Conservation (phyloP, 129 eudicot species). For the Escallonia herrerae region DNA sequence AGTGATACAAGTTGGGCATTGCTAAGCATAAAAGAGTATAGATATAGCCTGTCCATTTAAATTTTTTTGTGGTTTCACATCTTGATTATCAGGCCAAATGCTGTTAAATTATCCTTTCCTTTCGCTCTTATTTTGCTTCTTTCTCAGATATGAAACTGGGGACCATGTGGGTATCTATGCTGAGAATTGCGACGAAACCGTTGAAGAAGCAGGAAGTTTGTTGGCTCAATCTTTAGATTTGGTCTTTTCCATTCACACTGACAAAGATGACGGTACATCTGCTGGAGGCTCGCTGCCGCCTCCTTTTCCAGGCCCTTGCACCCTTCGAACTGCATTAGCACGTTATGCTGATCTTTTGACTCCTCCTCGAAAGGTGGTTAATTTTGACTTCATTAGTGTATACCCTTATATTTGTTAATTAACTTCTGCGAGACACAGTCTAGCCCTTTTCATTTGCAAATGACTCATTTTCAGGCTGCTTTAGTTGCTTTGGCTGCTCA, state of each 20-base stretch:
- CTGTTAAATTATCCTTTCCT: not conserved
- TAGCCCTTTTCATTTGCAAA: not conserved
- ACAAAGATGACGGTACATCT: conserved; percentile 63
- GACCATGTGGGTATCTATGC: conserved; percentile 80
- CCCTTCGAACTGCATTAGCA: conserved; percentile 54
- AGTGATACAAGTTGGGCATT: too few relatives aligned
- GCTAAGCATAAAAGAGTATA: too few relatives aligned
- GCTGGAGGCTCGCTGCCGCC: conserved; percentile 68
- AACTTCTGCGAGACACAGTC: not conserved
- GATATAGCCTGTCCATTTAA: too few relatives aligned
- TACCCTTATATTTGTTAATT: not conserved
- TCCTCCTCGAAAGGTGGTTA: conserved; percentile 66
- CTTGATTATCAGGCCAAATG: too few relatives aligned
- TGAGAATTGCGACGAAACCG: conserved; percentile 65
- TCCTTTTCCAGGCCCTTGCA: conserved; percentile 81
- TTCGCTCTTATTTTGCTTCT: not conserved
- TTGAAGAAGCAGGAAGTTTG: conserved; percentile 65
- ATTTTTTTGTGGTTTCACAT: too few relatives aligned
- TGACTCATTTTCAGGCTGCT: conserved; percentile 48
- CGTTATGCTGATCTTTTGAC: conserved; percentile 64
- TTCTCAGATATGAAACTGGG: conserved; percentile 71
- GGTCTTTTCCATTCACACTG: conserved; percentile 54
- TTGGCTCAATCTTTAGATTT: conserved; percentile 51
- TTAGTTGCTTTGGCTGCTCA: conserved; percentile 78
- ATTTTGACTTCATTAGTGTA: not conserved